Evolutionary conservation across 2,329 filamentous ascomycete species (phyloP).

Genomic region (Capronia americana): DNA sequence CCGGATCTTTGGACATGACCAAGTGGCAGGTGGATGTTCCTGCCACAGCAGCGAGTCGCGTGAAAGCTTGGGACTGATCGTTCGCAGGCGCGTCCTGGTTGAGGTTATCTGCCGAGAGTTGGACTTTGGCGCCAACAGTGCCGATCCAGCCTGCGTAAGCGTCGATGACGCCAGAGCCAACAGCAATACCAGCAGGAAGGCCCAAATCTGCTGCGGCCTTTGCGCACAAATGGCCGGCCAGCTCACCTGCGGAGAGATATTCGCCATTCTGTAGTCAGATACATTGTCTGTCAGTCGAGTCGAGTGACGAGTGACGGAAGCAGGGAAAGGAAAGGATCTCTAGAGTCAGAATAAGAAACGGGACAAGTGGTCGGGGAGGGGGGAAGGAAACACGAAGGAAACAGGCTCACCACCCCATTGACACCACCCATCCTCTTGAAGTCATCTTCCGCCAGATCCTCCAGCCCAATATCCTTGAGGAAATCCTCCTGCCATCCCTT

Average conservation of each 20-base stretch:
- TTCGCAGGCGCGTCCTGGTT: slow-evolving; percentile 74
- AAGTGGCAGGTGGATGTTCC: slow-evolving; percentile 97
- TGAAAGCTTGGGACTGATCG: slow-evolving; percentile 90
- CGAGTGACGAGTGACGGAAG: not conserved
- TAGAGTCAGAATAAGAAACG: slow-evolving; percentile 4
- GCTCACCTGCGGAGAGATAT: slow-evolving; percentile 89
- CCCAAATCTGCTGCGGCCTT: slow-evolving; percentile 84
- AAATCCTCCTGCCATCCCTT: slow-evolving; percentile 99
- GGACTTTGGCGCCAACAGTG: slow-evolving; percentile 95
- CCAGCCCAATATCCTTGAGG: slow-evolving; percentile 82
- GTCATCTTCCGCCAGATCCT: slow-evolving; percentile 80
- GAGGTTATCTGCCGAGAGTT: slow-evolving; percentile 71
- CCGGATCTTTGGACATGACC: slow-evolving; percentile 89
- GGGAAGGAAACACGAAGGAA: slow-evolving; percentile 38
- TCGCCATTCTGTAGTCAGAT: slow-evolving; percentile 73
- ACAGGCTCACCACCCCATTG: slow-evolving; percentile 83
- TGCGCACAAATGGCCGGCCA: slow-evolving; percentile 83
- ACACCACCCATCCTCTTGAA: slow-evolving; percentile 95
- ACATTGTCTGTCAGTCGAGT: slow-evolving; percentile 2
- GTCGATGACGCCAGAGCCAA: slow-evolving; percentile 96
- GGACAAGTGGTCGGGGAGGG: not conserved
- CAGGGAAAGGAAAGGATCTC: slow-evolving; percentile 2
- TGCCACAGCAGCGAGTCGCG: slow-evolving; percentile 88
- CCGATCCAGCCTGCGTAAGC: slow-evolving; percentile 99
- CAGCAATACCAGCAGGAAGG: slow-evolving; percentile 82